Conservation (phyloP, 164 flowering plant genomes). For the Macadamia tetraphylla region DNA sequence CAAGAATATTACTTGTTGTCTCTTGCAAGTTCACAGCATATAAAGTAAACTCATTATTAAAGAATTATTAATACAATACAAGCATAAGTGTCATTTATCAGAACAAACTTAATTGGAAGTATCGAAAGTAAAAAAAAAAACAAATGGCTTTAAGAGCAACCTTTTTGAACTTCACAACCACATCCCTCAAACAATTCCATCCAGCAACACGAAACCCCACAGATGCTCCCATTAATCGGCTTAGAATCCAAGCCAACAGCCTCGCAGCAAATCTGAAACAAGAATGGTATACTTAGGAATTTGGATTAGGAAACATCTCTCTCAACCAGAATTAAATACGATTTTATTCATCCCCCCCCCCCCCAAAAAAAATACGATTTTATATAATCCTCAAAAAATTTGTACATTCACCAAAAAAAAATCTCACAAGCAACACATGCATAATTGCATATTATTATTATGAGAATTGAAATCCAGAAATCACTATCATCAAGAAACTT, state of each 20-base stretch:
- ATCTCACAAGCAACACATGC: too few species aligned
- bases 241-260: slow-evolving; percentile 75
- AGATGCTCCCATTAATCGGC: slow-evolving; percentile 78
- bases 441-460: too few species aligned
- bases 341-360: too few species aligned
- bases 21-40: too few species aligned
- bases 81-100: too few species aligned
- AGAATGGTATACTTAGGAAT: not conserved
- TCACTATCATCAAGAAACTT: not conserved
- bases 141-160: slow-evolving; percentile 23
- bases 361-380: too few species aligned
- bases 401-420: too few species aligned
- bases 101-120: too few species aligned
- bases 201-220: slow-evolving; percentile 90
- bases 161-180: slow-evolving; percentile 88
- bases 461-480: not conserved
- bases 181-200: slow-evolving; percentile 90
- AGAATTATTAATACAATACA: too few species aligned
- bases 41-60: too few species aligned
- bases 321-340: not conserved
- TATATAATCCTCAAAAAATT: too few species aligned
- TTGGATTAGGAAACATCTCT: not conserved
- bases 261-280: slow-evolving; percentile 74
- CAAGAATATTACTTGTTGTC: too few species aligned
- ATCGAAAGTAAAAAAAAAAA: not conserved